These are phyloP conservation scores for Henckelia pumila DNA, from an alignment of 257 asterid species.

Conservation along the genomic window DNA sequence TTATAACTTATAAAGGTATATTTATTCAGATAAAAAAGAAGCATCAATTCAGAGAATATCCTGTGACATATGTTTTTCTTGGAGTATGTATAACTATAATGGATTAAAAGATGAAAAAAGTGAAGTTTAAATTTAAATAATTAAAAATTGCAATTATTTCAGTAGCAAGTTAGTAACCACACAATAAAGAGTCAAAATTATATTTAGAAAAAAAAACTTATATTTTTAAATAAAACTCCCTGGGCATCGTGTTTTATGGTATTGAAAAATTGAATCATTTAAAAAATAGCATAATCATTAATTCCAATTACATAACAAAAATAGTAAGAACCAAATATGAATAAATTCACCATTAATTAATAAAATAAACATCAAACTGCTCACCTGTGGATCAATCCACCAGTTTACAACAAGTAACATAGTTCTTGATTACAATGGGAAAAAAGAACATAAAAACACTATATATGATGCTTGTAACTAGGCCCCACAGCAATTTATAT, in stretches of 20 bases:
- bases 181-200: neutral
- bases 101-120: neutral
- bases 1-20: neutral
- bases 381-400: slow-evolving; percentile 25
- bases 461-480: slow-evolving; percentile 31
- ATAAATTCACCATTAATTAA: slow-evolving; percentile 5
- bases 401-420: slow-evolving; percentile 19
- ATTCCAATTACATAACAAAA: slow-evolving; percentile 7
- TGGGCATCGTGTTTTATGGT: neutral
- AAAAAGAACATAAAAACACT: slow-evolving; percentile 23
- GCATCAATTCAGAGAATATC: neutral
- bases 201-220: too few species aligned
- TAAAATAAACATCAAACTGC: slow-evolving; percentile 27
- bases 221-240: neutral
- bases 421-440: slow-evolving; percentile 23
- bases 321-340: neutral
- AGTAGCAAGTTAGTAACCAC: neutral
- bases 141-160: neutral
- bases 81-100: neutral
- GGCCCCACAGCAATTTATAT: slow-evolving; percentile 20
- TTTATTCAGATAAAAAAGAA: neutral
- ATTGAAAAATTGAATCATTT: neutral
- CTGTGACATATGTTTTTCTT: neutral
- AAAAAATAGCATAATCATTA: slow-evolving; percentile 10
- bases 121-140: too few species aligned